Conservation (phyloP, 345 rosid genomes). For the Bruguiera gymnorhiza region DNA sequence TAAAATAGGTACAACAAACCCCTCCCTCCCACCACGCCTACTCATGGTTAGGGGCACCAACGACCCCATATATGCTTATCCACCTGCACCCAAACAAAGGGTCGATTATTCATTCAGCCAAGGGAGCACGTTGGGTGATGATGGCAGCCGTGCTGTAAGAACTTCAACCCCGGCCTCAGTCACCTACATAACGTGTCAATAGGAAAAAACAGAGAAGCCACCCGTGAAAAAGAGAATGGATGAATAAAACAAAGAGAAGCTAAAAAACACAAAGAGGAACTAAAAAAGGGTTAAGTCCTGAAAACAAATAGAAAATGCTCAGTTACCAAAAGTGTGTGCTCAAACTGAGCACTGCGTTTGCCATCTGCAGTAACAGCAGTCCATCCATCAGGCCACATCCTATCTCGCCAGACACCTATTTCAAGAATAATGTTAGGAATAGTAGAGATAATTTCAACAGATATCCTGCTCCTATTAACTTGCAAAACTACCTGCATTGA, state of each 20-base stretch:
- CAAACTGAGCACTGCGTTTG: conserved; percentile 96
- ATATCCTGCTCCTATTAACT: not conserved
- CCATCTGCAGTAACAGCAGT: conserved; percentile 94
- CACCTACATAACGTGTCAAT: conserved; percentile 43
- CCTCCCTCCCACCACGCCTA: too few species aligned
- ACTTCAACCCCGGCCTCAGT: conserved; percentile 92
- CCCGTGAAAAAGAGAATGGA: not conserved
- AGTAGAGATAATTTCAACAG: too few species aligned
- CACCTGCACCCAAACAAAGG: not conserved
- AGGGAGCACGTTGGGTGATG: conserved; percentile 71
- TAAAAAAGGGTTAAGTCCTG: not conserved
- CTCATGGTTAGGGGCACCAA: too few species aligned
- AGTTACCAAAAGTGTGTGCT: conserved; percentile 87
- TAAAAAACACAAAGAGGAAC: not conserved
- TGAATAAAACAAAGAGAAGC: too few species aligned
- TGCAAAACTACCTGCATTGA: conserved; percentile 65
- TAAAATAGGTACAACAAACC: too few species aligned
- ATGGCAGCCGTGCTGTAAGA: conserved; percentile 76
- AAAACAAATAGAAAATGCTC: not conserved
- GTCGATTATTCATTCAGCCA: conserved; percentile 49
- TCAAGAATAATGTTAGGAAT: not conserved
- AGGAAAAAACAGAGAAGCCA: not conserved
- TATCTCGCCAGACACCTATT: conserved; percentile 80
- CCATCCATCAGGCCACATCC: conserved; percentile 99
- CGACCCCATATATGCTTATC: too few species aligned